Conservation (phyloP, 2,329 filamentous ascomycete genomes). For the Cryphonectria nitschkei region DNA sequence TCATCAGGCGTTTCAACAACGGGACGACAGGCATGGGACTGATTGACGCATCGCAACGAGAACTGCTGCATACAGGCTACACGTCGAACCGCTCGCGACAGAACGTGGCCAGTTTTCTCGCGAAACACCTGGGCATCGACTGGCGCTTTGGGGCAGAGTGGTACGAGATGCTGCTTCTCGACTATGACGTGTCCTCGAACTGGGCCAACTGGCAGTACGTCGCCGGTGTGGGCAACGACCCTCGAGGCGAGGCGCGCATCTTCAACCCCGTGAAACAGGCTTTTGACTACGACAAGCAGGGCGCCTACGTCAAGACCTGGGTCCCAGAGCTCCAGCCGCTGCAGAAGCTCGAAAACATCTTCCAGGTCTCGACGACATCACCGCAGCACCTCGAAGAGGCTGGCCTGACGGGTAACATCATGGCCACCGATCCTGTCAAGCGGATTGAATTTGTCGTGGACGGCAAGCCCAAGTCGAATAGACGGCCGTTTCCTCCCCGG, state of each 20-base stretch:
- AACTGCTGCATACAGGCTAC: slow-evolving; percentile 76
- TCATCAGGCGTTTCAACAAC: slow-evolving; percentile 62
- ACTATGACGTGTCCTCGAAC: slow-evolving; percentile 77
- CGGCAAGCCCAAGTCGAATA: slow-evolving; percentile 46
- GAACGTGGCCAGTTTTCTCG: slow-evolving; percentile 74
- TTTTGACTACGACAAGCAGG: slow-evolving; percentile 73
- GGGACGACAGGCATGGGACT: slow-evolving; percentile 76
- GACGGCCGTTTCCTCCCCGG: slow-evolving; percentile 39
- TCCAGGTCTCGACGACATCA: slow-evolving; percentile 70
- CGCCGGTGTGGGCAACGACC: slow-evolving; percentile 79
- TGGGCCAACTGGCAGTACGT: slow-evolving; percentile 88
- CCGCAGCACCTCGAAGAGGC: slow-evolving; percentile 59
- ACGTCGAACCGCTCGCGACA: slow-evolving; percentile 77
- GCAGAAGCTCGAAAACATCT: slow-evolving; percentile 59
- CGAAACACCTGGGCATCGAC: slow-evolving; percentile 75
- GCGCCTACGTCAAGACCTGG: slow-evolving; percentile 74
- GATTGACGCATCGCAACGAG: slow-evolving; percentile 77
- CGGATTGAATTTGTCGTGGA: slow-evolving; percentile 67
- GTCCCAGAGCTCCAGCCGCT: slow-evolving; percentile 67
- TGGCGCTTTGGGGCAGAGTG: slow-evolving; percentile 83
- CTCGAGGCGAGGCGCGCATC: slow-evolving; percentile 69
- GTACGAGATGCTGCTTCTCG: slow-evolving; percentile 75
- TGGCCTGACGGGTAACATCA: slow-evolving; percentile 61
- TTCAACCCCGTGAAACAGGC: slow-evolving; percentile 85
- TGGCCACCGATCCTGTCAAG: slow-evolving; percentile 69